Percentiles rank a stretch among this genome's conserved stretches.
phyloP scores from a whole-genome alignment of 2,329 filamentous ascomycete genomes.

The Colletotrichum sidae region DNA sequence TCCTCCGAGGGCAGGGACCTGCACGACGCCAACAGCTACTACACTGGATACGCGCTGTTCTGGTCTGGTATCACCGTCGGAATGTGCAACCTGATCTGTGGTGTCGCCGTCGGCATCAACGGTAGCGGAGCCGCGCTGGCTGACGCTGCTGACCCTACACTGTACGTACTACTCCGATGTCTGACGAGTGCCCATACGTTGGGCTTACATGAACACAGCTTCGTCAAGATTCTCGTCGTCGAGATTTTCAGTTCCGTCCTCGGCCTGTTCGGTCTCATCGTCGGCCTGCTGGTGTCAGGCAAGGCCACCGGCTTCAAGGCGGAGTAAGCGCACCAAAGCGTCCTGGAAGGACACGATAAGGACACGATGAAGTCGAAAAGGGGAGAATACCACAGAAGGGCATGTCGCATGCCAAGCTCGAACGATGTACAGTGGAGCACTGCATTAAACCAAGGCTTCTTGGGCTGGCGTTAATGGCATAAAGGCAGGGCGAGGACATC shows the following conservation, averaged over 20 bases:
- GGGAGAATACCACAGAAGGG: conserved; percentile 16
- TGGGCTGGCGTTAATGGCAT: conserved; percentile 40
- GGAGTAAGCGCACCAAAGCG: conserved; percentile 34
- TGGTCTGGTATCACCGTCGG: conserved; percentile 96
- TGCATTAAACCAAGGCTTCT: conserved; percentile 40
- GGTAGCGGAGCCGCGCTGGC: conserved; percentile 95
- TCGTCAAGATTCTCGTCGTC: conserved; percentile 98
- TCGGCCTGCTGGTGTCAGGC: conserved; percentile 87
- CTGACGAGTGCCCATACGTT: no score
- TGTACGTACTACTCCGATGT: conserved; percentile 71
- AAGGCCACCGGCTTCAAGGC: conserved; percentile 82
- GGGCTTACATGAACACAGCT: conserved; percentile 62
- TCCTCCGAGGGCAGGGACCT: conserved; percentile 72
- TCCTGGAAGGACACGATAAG: not conserved
- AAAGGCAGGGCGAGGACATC: conserved; percentile 38
- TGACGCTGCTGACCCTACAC: conserved; percentile 89
- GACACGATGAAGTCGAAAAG: conserved; percentile 2
- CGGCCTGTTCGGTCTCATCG: conserved; percentile 94
- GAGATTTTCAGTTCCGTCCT: conserved; percentile 99
- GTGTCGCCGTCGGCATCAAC: conserved; percentile 97
- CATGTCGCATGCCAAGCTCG: conserved; percentile 26
- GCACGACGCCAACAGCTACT: conserved; percentile 84
- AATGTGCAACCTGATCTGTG: conserved; percentile 94
- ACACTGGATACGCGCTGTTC: conserved; percentile 95
- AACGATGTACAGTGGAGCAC: conserved; percentile 36